A percentile compares a stretch with the other conserved stretches of the same genome.
phyloP scores from a whole-genome alignment of 1,284 basidiomycete species.

The Neonothopanus nambi region DNA sequence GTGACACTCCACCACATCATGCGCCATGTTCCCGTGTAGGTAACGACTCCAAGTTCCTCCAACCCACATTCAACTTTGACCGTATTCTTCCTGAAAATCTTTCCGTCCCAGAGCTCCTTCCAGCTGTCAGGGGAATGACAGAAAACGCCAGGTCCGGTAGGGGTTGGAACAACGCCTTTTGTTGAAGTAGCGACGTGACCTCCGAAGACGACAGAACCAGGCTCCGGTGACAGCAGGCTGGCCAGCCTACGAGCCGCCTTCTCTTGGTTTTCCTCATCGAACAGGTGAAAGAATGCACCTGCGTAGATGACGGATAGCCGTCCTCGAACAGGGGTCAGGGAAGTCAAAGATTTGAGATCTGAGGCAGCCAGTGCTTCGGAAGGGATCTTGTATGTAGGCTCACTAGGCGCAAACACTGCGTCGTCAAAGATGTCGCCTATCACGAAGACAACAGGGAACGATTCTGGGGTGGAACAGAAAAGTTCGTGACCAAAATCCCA shows the following conservation, averaged over 20 bases:
- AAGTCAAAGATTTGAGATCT: slow-evolving; percentile 26
- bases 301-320: slow-evolving; percentile 48
- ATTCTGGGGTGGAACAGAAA: slow-evolving; percentile 35
- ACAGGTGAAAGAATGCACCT: slow-evolving; percentile 54
- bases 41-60: slow-evolving; percentile 12
- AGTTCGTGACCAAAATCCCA: slow-evolving; percentile 41
- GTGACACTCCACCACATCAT: slow-evolving; percentile 29
- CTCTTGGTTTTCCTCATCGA: slow-evolving; percentile 42
- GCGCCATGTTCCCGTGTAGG: slow-evolving; percentile 13
- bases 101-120: slow-evolving; percentile 42
- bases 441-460: slow-evolving; percentile 47
- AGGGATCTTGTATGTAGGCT: slow-evolving; percentile 22
- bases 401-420: slow-evolving; percentile 17
- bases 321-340: slow-evolving; percentile 45
- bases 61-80: slow-evolving; percentile 35
- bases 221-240: slow-evolving; percentile 34
- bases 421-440: slow-evolving; percentile 46
- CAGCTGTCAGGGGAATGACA: slow-evolving; percentile 40
- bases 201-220: slow-evolving; percentile 36
- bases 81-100: slow-evolving; percentile 37
- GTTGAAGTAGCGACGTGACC: slow-evolving; percentile 22
- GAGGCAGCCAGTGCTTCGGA: slow-evolving; percentile 27
- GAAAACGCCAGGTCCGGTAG: slow-evolving; percentile 24
- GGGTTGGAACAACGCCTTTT: slow-evolving; percentile 14
- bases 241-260: slow-evolving; percentile 41